Base-by-base conservation (phyloP, 495 filamentous ascomycete genomes). In the Copromyces sp. region DNA sequence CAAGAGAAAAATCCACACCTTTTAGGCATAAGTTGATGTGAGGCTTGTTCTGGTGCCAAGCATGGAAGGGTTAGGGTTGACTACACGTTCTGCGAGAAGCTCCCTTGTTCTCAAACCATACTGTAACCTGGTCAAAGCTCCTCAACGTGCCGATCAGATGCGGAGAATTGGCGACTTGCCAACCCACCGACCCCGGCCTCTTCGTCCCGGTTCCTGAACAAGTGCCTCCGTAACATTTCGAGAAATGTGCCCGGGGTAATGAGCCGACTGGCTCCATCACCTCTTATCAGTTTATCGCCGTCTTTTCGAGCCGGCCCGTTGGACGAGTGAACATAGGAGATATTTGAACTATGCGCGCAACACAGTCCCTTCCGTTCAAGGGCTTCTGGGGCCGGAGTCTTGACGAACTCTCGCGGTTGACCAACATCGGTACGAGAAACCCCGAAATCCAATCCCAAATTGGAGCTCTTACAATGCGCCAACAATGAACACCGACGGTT, bases 361-460 rank as follows among this genome's bases (percentile, higher is more conserved):
- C 84, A 35, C 71, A 80, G 41, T 73, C 68, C 39, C 80, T 82
- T 44, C 78, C 83, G 8, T 68, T 75, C 73, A 84, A 81, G 74
- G 80, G 83, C 77, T 85, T 86, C 78, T 79, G 76, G 73, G 80
- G 75, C 59, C 82, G 84, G 39, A 86, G 83, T 73, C 3, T 83
- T 9, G 83, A 84, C 35, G 84, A 86, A 73, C 77, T 85, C 77
- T 83, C 83, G 74, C 79, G 84, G 68, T 79, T 84, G 47, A 80
- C 81, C 5, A 78, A 82, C 17, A 82, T 85, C 41, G 82, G 84
- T 85, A 81, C 37, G 73, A 68, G 44, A 3, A 29, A 59, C n/a
- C 3, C 37, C 16, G 39, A 5, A 17, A 12, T 20, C 42, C 20
- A 39, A 40, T 39, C 24, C 9, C 32, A 59, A 16, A 0, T 65